Percentiles rank a stretch among this genome's conserved stretches.
phyloP scores from a whole-genome alignment of 768 basidiomycete genomes.

The Suillus sp. region DNA sequence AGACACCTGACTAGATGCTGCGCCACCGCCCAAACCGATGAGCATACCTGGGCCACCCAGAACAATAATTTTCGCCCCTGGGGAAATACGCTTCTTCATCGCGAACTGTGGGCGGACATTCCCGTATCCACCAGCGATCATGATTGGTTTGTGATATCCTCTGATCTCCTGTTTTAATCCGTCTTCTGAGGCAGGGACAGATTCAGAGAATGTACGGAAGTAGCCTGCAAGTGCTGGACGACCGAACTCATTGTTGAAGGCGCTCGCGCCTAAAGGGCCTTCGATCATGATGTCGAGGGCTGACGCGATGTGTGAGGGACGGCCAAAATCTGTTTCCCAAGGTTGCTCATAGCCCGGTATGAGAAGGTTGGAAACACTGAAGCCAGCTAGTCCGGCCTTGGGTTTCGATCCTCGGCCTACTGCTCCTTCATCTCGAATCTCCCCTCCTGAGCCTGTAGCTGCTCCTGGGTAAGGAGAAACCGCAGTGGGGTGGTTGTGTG shows the following conservation, averaged over 20 bases:
- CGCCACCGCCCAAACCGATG: conserved; percentile 96
- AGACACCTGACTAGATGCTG: conserved; percentile 90
- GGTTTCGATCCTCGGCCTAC: conserved; percentile 94
- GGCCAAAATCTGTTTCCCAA: conserved; percentile 95
- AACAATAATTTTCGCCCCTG: conserved; percentile 88
- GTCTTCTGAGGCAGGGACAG: conserved; percentile 56
- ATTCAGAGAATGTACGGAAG: conserved; percentile 92
- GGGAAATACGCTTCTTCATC: conserved; percentile 71
- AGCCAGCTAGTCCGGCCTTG: conserved; percentile 92
- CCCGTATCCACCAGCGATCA: conserved; percentile 97
- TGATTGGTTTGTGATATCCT: conserved; percentile 99
- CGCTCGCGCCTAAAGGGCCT: conserved; percentile 90
- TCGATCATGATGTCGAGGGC: conserved; percentile 97
- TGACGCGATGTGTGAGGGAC: conserved; percentile 87
- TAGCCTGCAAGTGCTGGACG: conserved; percentile 91
- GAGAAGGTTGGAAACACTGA: conserved; percentile 90
- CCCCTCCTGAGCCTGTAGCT: conserved; percentile 96
- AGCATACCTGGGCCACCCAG: conserved; percentile 95
- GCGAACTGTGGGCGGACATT: conserved; percentile 87
- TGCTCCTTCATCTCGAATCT: conserved; percentile 97
- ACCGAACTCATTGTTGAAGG: conserved; percentile 99
- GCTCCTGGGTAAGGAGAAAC: conserved; percentile 99
- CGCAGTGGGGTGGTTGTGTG: conserved; percentile 98
- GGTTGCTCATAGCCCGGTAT: conserved; percentile 91
- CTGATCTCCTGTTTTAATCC: conserved; percentile 62